Evolutionary conservation across 192 early-diverging fungal genomes (phyloP).

Genomic region (Gryganskiella cystojenkinii): DNA sequence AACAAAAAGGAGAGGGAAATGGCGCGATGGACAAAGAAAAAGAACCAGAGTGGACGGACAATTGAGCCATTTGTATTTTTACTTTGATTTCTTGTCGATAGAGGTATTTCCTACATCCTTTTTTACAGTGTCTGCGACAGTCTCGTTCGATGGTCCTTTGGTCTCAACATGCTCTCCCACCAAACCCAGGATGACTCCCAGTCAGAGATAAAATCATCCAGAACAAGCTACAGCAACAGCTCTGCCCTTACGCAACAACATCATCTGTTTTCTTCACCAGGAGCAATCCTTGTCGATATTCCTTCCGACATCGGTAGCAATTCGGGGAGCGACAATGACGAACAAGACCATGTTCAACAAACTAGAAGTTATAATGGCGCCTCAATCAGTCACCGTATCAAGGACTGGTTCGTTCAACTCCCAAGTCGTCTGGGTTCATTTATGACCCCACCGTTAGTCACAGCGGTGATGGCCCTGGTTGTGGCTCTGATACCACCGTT

Average conservation of each 20-base stretch:
- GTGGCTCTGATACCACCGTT: conserved; percentile 72
- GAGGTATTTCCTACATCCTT: conserved; percentile 79
- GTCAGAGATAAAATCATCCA: background rate
- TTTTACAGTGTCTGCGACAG: conserved; percentile 79
- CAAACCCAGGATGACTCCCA: conserved; percentile 16
- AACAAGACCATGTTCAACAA: too few species aligned
- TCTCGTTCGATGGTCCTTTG: conserved; percentile 77
- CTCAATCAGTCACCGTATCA: background rate
- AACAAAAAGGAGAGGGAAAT: background rate
- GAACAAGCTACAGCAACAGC: background rate
- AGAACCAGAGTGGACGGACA: background rate
- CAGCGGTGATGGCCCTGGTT: conserved; percentile 68
- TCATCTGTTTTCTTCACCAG: too few species aligned
- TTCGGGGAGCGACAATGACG: too few species aligned
- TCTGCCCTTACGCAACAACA: too few species aligned
- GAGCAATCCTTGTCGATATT: too few species aligned
- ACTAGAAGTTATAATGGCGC: background rate
- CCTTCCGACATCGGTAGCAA: too few species aligned
- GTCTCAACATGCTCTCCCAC: conserved; percentile 66
- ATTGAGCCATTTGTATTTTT: background rate
- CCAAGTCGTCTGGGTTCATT: conserved; percentile 19
- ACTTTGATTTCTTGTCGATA: conserved; percentile 5
- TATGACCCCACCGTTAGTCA: conserved; percentile 76
- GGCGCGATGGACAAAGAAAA: background rate
- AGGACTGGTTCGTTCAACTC: background rate